phyloP scores from a whole-genome alignment of 345 rosid genomes.

The Ailanthus altissimus region DNA sequence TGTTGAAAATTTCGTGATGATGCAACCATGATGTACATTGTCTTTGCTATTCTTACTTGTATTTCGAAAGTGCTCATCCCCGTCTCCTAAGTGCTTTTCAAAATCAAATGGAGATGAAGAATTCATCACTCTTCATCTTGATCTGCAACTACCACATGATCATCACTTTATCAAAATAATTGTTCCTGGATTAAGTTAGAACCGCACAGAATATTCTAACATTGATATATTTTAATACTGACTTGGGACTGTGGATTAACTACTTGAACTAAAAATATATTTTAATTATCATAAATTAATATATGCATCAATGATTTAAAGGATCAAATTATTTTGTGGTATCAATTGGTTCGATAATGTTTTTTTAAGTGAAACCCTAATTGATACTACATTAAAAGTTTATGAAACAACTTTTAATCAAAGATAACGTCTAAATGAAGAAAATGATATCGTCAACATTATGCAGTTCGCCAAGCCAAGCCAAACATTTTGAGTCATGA shows the following conservation, averaged over 20 bases:
- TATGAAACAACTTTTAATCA: not conserved
- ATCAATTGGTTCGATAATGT: not conserved
- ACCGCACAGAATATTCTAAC: not conserved
- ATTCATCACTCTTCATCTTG: not conserved
- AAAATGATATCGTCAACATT: not conserved
- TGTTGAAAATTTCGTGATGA: not conserved
- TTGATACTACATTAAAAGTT: too few species aligned
- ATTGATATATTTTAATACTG: not conserved
- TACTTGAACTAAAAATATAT: not conserved
- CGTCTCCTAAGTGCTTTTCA: not conserved
- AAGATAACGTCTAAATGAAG: not conserved
- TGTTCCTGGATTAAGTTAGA: not conserved
- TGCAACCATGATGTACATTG: not conserved
- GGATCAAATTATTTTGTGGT: not conserved
- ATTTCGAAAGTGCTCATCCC: conserved; percentile 11
- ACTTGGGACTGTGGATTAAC: not conserved
- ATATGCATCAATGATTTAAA: not conserved
- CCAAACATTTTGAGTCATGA: conserved; percentile 6
- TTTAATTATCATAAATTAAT: not conserved
- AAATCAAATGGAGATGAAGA: not conserved
- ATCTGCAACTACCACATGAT: conserved; percentile 1
- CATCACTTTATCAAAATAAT: not conserved
- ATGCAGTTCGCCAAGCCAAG: too few species aligned
- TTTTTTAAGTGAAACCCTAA: too few species aligned
- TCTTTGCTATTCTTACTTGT: not conserved